These are phyloP conservation scores for Vigna reflexopilosa DNA, from an alignment of 306 rosid species.

Conservation along the genomic window DNA sequence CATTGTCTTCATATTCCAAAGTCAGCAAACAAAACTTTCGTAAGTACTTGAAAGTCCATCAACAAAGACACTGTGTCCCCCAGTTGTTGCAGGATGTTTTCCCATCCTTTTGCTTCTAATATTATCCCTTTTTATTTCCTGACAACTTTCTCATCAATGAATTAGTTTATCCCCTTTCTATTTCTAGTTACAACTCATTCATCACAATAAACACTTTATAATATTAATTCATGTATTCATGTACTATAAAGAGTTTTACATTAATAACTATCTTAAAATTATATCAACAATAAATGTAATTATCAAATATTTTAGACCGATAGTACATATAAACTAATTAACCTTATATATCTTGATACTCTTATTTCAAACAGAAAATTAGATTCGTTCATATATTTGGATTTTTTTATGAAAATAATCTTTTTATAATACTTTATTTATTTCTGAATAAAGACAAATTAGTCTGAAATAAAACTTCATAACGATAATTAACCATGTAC, in stretches of 20 bases:
- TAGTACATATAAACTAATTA: not conserved
- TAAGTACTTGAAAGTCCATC: conserved; percentile 48
- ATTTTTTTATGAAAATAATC: too few relatives aligned
- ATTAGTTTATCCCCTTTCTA: not conserved
- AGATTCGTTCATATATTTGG: not conserved
- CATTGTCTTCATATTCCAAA: conserved; percentile 46
- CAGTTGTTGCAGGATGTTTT: conserved; percentile 6
- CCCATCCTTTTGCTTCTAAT: not conserved
- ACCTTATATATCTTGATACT: not conserved
- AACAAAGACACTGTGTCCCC: conserved; percentile 42
- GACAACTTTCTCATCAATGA: too few relatives aligned
- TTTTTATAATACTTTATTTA: too few relatives aligned
- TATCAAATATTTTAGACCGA: too few relatives aligned
- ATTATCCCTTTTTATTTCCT: too few relatives aligned
- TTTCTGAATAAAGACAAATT: too few relatives aligned
- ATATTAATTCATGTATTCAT: too few relatives aligned
- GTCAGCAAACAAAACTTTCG: conserved; percentile 42
- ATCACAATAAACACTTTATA: too few relatives aligned
- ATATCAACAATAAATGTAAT: not conserved
- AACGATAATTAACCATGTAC: too few relatives aligned
- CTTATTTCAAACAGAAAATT: not conserved
- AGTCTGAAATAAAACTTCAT: too few relatives aligned
- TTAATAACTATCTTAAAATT: not conserved
- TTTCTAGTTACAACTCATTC: not conserved
- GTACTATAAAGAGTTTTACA: too few relatives aligned